Percentiles rank a stretch among this genome's conserved stretches.
Evolutionary conservation across 768 basidiomycete genomes (phyloP).

Genomic region (Hemileccinum rubropunctum): DNA sequence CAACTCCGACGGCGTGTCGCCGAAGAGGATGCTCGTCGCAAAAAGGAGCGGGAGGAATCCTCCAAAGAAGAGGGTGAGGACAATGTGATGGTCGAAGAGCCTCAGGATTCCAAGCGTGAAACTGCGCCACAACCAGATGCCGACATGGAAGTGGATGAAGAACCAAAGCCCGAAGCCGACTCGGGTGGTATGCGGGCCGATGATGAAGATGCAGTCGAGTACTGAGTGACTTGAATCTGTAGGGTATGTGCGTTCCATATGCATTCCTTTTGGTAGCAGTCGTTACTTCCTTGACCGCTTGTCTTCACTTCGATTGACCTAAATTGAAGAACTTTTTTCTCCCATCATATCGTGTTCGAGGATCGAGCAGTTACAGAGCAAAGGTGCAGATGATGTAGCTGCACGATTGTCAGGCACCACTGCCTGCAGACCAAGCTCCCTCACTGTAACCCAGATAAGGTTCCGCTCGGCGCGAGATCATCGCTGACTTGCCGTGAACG

Average conservation of each 20-base stretch:
- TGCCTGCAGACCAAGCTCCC: no score
- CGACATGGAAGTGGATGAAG: conserved; percentile 36
- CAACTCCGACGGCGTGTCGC: conserved; percentile 61
- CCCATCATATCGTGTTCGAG: not conserved
- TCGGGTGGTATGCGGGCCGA: conserved; percentile 56
- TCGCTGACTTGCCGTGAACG: not conserved
- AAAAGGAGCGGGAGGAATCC: conserved; percentile 38
- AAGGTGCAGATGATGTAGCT: not conserved
- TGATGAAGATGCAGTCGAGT: conserved; percentile 82
- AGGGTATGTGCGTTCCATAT: conserved; percentile 31
- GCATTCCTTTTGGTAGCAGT: conserved; percentile 15
- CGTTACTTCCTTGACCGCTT: conserved; percentile 18
- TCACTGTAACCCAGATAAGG: conserved; percentile 5
- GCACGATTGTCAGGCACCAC: no score
- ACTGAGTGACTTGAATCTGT: conserved; percentile 36
- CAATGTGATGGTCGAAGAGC: conserved; percentile 35
- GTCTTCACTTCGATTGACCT: conserved; percentile 9
- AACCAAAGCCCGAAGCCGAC: conserved; percentile 36
- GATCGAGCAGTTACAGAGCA: not conserved
- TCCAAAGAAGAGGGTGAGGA: conserved; percentile 30
- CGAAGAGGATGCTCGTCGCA: conserved; percentile 57
- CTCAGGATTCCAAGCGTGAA: conserved; percentile 16
- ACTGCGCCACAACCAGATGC: conserved; percentile 21
- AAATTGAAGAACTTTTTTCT: conserved; percentile 6
- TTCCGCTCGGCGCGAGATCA: conserved; percentile 12